Evolutionary conservation across 305 asterid genomes (phyloP).

Genomic region (Petunia hybrid): DNA sequence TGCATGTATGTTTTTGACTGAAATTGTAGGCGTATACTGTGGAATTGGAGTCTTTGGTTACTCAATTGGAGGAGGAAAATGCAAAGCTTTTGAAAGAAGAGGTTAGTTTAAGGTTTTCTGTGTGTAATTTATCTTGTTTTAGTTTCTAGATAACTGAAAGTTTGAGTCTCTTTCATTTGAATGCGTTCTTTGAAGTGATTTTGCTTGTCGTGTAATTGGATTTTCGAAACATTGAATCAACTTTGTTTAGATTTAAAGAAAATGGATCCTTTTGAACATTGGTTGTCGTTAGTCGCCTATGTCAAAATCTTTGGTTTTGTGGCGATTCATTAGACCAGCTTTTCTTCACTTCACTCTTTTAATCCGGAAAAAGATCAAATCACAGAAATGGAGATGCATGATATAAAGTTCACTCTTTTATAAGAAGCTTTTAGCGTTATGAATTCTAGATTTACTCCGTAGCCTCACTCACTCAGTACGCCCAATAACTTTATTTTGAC

Average conservation of each 20-base stretch:
- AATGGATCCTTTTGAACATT: background rate
- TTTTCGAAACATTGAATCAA: background rate
- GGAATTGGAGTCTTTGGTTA: constrained; percentile 86
- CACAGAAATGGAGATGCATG: too few relatives aligned
- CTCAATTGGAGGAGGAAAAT: constrained; percentile 83
- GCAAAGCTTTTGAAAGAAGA: constrained; percentile 73
- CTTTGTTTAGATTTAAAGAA: background rate
- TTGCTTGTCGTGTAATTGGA: background rate
- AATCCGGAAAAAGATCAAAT: too few relatives aligned
- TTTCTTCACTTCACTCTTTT: background rate
- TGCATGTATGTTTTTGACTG: constrained; percentile 28
- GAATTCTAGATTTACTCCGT: background rate
- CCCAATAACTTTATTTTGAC: background rate
- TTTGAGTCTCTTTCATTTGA: background rate
- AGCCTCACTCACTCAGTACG: background rate
- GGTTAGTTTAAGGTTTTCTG: constrained; percentile 46
- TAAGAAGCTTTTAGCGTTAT: constrained; percentile 4
- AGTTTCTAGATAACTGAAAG: background rate
- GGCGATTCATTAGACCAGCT: background rate
- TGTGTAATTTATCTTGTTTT: constrained; percentile 15
- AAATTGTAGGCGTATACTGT: constrained; percentile 83
- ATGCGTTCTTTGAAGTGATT: background rate
- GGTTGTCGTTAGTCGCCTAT: background rate
- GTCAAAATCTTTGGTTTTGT: background rate
- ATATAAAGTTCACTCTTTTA: background rate